Base-by-base conservation (phyloP, 2,329 filamentous ascomycete species). In the Colletotrichum acutatum region DNA sequence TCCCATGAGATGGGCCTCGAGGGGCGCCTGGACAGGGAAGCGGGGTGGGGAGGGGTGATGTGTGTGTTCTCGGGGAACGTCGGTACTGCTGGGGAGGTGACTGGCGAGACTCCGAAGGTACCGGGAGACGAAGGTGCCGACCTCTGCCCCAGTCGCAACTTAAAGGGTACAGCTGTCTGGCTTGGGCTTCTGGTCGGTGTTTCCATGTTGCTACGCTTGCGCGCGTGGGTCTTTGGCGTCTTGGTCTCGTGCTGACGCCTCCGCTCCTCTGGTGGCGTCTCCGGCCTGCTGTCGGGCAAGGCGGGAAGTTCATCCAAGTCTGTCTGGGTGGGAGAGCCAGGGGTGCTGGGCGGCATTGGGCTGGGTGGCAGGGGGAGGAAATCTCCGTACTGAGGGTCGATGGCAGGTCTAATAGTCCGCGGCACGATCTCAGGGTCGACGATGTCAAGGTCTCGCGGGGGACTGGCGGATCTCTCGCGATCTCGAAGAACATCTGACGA, bases 341-440 rank as follows among this genome's bases (percentile, higher is more conserved):
- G 86, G 74, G 86, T 84, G 79, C 89, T 92, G 37, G 90, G 90
- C 66, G 91, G 90, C 53, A 93, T 82, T 37, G 90, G 90, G 78
- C 89, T 92, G 37, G 90, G 90, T 66, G 91, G 91, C 52, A 93
- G 82, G 49, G 90, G 90, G 69, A 93, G 86, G 61, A 92, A 82
- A 78, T 93, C 91, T 74, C 90, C 89, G 82, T 91, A 91, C 75
- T 90, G 87, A 52, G 91, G 91, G 78, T 93, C 91, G 77, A 92
- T 92, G 75, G 90, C 90, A 75, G 90, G 90, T 79, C 90, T 90
- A 81, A 92, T 88, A 74, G 85, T 84, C 75, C 90, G 85, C 69
- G 87, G 84, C 63, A 85, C 83, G 76, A 92, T 88, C 76, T 91
- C 90, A 22, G 89, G 88, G 76, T 91, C 89, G 71, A 88, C 80